Conservation (phyloP, 441 rosid species). For the Erysimum pusillum region DNA sequence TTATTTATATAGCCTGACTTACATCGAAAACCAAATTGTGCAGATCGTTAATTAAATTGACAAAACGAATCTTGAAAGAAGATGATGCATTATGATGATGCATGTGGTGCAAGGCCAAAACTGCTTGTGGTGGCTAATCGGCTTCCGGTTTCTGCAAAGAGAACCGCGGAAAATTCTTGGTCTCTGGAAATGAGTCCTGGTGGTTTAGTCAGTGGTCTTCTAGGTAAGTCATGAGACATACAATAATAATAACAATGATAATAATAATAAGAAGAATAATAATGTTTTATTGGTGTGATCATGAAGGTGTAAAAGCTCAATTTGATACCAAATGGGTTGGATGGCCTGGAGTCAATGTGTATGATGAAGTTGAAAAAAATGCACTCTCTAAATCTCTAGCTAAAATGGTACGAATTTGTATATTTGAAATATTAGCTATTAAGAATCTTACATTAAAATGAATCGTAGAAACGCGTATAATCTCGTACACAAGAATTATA, state of each 20-base stretch:
- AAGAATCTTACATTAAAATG: too few species aligned
- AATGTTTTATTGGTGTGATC: constrained; percentile 3
- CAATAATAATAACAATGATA: not conserved
- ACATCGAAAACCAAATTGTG: not conserved
- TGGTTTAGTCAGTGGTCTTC: constrained; percentile 91
- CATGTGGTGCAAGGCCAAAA: constrained; percentile 57
- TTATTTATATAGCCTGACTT: not conserved
- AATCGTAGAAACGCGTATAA: not conserved
- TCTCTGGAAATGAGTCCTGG: constrained; percentile 95
- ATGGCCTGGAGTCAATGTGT: constrained; percentile 98
- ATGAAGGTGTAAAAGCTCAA: constrained; percentile 79
- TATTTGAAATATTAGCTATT: not conserved
- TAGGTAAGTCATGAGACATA: constrained; percentile 54
- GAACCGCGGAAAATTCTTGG: constrained; percentile 92
- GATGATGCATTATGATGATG: constrained; percentile 48
- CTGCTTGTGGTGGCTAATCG: constrained; percentile 93
- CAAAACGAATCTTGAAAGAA: constrained; percentile 26
- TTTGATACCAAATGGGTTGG: constrained; percentile 99
- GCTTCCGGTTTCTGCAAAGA: constrained; percentile 92
- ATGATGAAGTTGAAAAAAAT: constrained; percentile 83
- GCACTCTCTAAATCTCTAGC: constrained; percentile 91
- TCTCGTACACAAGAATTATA: not conserved
- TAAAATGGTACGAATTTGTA: constrained; percentile 42
- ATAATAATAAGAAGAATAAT: not conserved
- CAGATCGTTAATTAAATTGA: constrained; percentile 13